Conservation (phyloP, 305 asterid genomes). For the Andrographis paniculata region DNA sequence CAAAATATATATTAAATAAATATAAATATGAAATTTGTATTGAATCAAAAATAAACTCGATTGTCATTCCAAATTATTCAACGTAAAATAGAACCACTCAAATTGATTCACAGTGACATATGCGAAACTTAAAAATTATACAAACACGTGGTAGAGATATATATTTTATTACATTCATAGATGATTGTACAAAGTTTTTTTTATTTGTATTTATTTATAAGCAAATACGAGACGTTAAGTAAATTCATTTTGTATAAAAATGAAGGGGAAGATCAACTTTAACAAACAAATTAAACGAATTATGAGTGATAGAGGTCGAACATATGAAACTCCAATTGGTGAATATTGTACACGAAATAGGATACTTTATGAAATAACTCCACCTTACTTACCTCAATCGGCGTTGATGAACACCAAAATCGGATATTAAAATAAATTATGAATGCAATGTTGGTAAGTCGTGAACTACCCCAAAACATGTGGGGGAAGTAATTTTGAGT, state of each 20-base stretch:
- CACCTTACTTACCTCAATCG: neutral
- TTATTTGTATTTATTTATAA: too few species aligned
- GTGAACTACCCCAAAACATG: too few species aligned
- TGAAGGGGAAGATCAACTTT: neutral
- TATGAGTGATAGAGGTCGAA: neutral
- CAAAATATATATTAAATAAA: too few species aligned
- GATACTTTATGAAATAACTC: too few species aligned
- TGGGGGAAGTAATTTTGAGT: too few species aligned
- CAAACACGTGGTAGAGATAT: neutral
- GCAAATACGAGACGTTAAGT: neutral
- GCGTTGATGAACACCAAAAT: neutral
- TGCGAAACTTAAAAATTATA: neutral
- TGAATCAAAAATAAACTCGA: too few species aligned
- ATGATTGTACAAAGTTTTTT: neutral
- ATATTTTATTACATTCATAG: neutral
- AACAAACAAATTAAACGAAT: neutral
- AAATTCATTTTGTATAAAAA: too few species aligned
- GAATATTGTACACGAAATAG: neutral
- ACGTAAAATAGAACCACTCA: too few species aligned
- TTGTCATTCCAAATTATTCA: too few species aligned
- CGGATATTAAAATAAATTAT: neutral
- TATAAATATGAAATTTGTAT: too few species aligned
- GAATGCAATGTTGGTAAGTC: too few species aligned
- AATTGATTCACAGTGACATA: too few species aligned
- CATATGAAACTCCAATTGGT: neutral